phyloP scores from a whole-genome alignment of 2,329 filamentous ascomycete species.

The Bipolaris oryzae region DNA sequence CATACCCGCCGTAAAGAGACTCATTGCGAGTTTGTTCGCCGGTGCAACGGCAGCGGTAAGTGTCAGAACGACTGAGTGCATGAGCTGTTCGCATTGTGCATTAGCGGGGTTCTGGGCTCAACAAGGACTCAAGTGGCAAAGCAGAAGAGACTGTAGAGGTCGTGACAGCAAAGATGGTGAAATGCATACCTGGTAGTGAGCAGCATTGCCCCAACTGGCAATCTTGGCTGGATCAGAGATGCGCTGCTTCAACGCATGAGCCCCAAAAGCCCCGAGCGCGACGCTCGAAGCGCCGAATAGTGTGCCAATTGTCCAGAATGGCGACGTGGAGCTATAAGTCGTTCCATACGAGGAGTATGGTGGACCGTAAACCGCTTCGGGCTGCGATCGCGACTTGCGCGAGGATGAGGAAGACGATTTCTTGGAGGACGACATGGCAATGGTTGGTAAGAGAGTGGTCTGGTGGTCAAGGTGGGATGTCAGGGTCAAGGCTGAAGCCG shows the following conservation, averaged over 20 bases:
- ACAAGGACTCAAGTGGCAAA: not conserved
- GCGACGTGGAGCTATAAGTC: constrained; percentile 37
- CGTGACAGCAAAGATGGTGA: not conserved
- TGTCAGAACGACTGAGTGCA: constrained; percentile 67
- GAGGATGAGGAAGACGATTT: constrained; percentile 16
- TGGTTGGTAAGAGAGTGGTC: not conserved
- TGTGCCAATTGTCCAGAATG: constrained; percentile 67
- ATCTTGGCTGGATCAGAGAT: constrained; percentile 65
- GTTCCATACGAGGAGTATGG: constrained; percentile 6
- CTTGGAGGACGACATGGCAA: constrained; percentile 18
- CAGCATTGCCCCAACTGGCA: constrained; percentile 67
- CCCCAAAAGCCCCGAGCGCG: constrained; percentile 69
- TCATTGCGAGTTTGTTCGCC: constrained; percentile 62
- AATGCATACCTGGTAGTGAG: constrained; percentile 66
- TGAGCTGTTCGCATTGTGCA: constrained; percentile 59
- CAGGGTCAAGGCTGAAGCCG: constrained; percentile 7
- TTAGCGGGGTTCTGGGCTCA: not conserved
- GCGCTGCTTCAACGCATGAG: constrained; percentile 68
- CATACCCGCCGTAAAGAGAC: constrained; percentile 68
- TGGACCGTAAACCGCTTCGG: constrained; percentile 2
- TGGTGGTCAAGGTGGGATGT: constrained; percentile 14
- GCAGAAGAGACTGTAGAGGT: not conserved
- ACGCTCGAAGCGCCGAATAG: constrained; percentile 68
- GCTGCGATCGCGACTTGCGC: constrained; percentile 10
- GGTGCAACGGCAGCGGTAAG: constrained; percentile 60